Evolutionary conservation across 2,329 filamentous ascomycete species (phyloP), one percentile per base, ranked within the genome.

Genomic region (Fusarium devonianum): DNA sequence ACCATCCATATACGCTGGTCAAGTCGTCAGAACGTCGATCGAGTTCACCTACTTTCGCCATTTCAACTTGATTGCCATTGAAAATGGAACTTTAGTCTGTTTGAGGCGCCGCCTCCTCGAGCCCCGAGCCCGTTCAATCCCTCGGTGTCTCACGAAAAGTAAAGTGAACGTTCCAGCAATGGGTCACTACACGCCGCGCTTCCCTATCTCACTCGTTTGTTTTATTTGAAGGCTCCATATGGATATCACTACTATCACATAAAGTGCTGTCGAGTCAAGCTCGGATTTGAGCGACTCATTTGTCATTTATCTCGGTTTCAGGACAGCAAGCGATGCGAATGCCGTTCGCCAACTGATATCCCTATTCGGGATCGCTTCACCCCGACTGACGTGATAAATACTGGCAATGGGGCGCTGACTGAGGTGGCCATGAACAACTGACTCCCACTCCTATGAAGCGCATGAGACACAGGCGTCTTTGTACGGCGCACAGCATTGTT

Each of bases 321-420:
- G 19, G 7, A 37, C 12, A 28, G 35, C 32, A 13, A 46, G 35
- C 32, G 16, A 46, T 33, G 23, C 33, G 23, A 12, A 13, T 13
- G 17, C 13, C 23, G 23, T 36, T 23, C 43, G 40, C 39, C 43
- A 36, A 22, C 25, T 12, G 13, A 38, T 30, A 19, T 30, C 37
- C 38, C 32, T 29, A 23, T 8, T 47, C 62, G 62, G 60, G 52
- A 29, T 39, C 40, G 40, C 38, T 56, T 64, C 62, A 44, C 40
- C 40, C 62, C 62, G 62, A 60, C 62, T 65, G 58, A 65, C 62
- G 39, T 41, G 25, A 30, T 30, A 34, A 41, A 30, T 17, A n/a
- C n/a, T n/a, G n/a, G n/a, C n/a, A n/a, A n/a, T n/a, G n/a, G n/a
- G n/a, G n/a, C n/a, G n/a, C n/a, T n/a, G n/a, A n/a, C n/a, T n/a